phyloP scores from a whole-genome alignment of 2,329 filamentous ascomycete genomes.

The Ceratocystis destructans region DNA sequence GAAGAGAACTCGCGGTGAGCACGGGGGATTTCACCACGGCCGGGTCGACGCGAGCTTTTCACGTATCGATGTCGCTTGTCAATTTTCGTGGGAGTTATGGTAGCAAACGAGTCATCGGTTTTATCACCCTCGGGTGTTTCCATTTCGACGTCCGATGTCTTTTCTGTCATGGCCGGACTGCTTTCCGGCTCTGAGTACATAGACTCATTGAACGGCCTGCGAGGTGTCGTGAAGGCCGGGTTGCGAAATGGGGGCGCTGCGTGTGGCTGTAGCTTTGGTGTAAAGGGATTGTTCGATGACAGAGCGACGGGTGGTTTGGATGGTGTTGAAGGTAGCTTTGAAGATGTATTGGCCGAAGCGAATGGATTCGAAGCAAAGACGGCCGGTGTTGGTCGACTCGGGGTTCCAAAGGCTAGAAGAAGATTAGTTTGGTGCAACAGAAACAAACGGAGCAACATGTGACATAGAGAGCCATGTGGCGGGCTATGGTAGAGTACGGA shows the following conservation, averaged over 20 bases:
- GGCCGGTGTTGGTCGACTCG: constrained; percentile 15
- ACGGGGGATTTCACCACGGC: constrained; percentile 50
- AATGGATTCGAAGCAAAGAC: constrained; percentile 28
- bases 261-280: neutral
- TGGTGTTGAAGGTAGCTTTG: constrained; percentile 26
- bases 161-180: constrained; percentile 46
- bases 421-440: no score
- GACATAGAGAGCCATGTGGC: neutral
- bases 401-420: neutral
- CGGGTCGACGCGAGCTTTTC: constrained; percentile 33
- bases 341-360: constrained; percentile 23
- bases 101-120: constrained; percentile 21
- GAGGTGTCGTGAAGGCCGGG: constrained; percentile 50
- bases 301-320: constrained; percentile 29
- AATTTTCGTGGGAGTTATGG: constrained; percentile 35
- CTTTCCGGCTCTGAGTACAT: constrained; percentile 45
- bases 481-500: neutral
- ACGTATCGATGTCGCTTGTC: constrained; percentile 35
- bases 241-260: constrained; percentile 45
- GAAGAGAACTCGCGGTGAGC: constrained; percentile 30
- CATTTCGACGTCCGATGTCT: constrained; percentile 36
- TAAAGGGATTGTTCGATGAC: constrained; percentile 18
- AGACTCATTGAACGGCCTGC: constrained; percentile 41
- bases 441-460: no score
- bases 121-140: constrained; percentile 17